These are phyloP conservation scores for Cladosporium sp. DNA, from an alignment of 2,329 filamentous ascomycete genomes.

Conservation along the genomic window DNA sequence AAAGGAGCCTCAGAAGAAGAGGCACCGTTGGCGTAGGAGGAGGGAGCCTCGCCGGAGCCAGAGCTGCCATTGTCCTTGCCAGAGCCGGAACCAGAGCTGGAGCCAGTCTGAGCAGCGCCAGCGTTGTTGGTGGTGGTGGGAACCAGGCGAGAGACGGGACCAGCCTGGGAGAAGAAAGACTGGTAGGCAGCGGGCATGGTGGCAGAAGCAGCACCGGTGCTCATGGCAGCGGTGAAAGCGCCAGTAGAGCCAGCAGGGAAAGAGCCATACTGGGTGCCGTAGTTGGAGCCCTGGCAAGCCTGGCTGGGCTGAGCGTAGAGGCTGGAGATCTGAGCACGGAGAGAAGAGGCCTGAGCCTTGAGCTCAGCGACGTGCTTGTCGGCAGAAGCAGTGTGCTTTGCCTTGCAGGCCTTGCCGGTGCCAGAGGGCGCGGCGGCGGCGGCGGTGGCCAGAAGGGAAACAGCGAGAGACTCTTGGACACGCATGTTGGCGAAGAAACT, in stretches of 20 bases:
- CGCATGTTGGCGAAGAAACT: not conserved
- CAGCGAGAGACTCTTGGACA: slow-evolving; percentile 8
- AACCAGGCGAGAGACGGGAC: slow-evolving; percentile 3
- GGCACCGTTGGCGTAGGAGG: not conserved
- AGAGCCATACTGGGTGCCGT: not conserved
- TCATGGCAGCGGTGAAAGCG: slow-evolving; percentile 9
- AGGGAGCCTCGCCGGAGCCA: not conserved
- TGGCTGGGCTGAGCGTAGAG: slow-evolving; percentile 6
- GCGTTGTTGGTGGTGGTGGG: not conserved
- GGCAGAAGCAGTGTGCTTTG: not conserved
- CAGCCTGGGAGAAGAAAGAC: slow-evolving; percentile 5
- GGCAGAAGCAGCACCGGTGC: not conserved
- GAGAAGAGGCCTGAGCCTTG: slow-evolving; percentile 8
- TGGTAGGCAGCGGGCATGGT: slow-evolving; percentile 2
- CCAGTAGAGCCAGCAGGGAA: not conserved
- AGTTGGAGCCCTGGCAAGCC: not conserved
- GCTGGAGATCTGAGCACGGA: slow-evolving; percentile 6
- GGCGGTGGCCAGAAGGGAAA: slow-evolving; percentile 10
- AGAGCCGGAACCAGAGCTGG: not conserved
- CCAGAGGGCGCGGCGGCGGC: slow-evolving; percentile 1
- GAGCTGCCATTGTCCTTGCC: not conserved
- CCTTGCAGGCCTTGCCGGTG: slow-evolving; percentile 3
- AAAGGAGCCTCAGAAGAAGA: slow-evolving; percentile 7
- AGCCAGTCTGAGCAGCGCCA: not conserved
- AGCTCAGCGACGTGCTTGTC: slow-evolving; percentile 6